Percentiles rank a stretch among this genome's conserved stretches.
Evolutionary conservation across 768 basidiomycete species (phyloP).

Genomic region (Daedaleopsis sinensis): DNA sequence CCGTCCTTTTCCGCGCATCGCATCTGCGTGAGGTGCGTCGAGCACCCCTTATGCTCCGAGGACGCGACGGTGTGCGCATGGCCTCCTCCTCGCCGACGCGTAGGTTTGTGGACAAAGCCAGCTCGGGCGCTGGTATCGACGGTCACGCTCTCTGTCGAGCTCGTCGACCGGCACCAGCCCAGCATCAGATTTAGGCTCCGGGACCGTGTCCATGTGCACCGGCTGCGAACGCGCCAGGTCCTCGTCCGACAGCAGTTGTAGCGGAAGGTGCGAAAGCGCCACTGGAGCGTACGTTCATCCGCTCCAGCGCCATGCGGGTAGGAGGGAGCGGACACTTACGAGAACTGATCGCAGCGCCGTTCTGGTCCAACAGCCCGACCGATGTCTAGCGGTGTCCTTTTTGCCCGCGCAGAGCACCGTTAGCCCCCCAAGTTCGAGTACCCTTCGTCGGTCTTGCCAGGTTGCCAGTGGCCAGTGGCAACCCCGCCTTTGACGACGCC

Average conservation of each 20-base stretch:
- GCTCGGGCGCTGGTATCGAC: conserved; percentile 1
- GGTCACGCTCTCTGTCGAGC: conserved; percentile 44
- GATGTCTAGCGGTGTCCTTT: too few species aligned
- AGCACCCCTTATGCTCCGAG: conserved; percentile 40
- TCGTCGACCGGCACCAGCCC: conserved; percentile 36
- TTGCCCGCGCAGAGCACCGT: too few species aligned
- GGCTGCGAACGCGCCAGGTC: conserved; percentile 27
- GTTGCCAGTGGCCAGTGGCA: too few species aligned
- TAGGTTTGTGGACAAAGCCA: conserved; percentile 41
- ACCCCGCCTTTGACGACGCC: too few species aligned
- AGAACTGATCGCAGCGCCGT: too few species aligned
- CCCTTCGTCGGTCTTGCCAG: too few species aligned
- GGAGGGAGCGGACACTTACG: too few species aligned
- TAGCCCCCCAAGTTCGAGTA: too few species aligned
- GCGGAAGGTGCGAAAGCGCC: too few species aligned
- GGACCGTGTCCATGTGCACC: conserved; percentile 31
- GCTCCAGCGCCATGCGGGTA: too few species aligned
- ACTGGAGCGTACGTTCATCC: too few species aligned
- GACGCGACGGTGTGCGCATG: conserved; percentile 50
- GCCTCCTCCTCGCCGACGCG: conserved; percentile 57
- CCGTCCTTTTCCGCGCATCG: conserved; percentile 14
- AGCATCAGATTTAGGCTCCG: conserved; percentile 41
- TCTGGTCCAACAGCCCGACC: too few species aligned
- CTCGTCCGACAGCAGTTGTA: conserved; percentile 33
- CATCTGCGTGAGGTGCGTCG: conserved; percentile 31